These are phyloP conservation scores for Saitozyma sp. DNA, from an alignment of 768 basidiomycete genomes.

Conservation along the genomic window DNA sequence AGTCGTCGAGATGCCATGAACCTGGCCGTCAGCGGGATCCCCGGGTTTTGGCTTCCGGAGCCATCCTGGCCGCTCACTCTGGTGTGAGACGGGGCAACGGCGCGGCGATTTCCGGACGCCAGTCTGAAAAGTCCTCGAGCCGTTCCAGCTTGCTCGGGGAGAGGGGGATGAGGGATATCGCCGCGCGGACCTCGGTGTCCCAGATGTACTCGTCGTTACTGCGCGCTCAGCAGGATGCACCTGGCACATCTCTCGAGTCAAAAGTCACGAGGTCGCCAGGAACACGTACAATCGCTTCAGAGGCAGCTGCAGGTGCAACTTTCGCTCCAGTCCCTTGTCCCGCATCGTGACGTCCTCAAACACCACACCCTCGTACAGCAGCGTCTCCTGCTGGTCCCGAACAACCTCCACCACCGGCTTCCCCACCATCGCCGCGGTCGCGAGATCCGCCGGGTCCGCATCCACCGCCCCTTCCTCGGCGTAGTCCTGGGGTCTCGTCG, in stretches of 20 bases:
- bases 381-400: not conserved
- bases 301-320: conserved; percentile 16
- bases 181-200: conserved; percentile 11
- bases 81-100: no score
- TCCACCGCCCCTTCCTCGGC: not conserved
- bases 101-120: conserved; percentile 8
- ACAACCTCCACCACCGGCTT: not conserved
- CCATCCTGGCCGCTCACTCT: no score
- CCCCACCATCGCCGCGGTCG: not conserved
- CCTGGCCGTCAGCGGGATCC: no score
- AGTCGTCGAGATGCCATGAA: no score
- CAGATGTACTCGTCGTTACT: conserved; percentile 26
- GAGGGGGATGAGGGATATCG: conserved; percentile 14
- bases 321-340: conserved; percentile 9
- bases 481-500: conserved; percentile 7
- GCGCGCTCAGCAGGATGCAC: not conserved
- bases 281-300: conserved; percentile 25
- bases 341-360: conserved; percentile 1
- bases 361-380: conserved; percentile 1
- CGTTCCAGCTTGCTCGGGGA: conserved; percentile 13
- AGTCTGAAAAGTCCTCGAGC: conserved; percentile 15
- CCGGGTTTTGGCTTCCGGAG: no score
- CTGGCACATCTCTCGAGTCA: not conserved
- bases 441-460: not conserved
- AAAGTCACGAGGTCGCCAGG: not conserved